Percentiles rank a stretch among this genome's conserved stretches.
Conservation (phyloP, 2,329 filamentous ascomycete genomes). For the Neurospora crassa region DNA sequence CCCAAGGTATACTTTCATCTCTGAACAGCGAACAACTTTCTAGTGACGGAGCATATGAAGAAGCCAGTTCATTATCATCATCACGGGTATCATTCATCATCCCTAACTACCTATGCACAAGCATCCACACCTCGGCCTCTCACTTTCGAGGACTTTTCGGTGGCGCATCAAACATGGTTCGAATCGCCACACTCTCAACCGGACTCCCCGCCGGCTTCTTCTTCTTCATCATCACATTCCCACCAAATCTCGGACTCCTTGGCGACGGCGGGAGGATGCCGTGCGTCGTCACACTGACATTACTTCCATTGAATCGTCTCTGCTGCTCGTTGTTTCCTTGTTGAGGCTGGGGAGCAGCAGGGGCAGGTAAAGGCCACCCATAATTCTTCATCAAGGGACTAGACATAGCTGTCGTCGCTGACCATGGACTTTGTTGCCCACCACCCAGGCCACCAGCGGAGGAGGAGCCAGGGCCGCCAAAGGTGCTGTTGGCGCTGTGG, state of each 20-base stretch:
- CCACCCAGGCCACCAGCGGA: background rate
- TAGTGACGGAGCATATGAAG: background rate
- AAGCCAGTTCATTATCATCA: background rate
- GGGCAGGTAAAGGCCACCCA: slow-evolving; percentile 6
- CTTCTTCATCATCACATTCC: slow-evolving; percentile 3
- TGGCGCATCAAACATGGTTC: slow-evolving; percentile 29
- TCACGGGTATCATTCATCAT: background rate
- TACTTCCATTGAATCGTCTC: background rate
- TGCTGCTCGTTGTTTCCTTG: background rate
- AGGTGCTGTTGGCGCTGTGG: slow-evolving; percentile 7
- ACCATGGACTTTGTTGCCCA: slow-evolving; percentile 7
- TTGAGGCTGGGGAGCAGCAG: background rate
- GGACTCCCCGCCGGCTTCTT: slow-evolving; percentile 22
- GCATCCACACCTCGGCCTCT: background rate
- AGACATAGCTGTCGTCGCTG: slow-evolving; percentile 3
- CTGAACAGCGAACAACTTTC: background rate
- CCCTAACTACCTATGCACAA: background rate
- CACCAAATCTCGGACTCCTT: slow-evolving; percentile 7
- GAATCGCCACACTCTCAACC: slow-evolving; percentile 26
- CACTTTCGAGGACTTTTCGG: slow-evolving; percentile 10
- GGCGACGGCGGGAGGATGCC: slow-evolving; percentile 6
- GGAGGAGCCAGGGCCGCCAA: background rate
- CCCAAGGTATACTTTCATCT: background rate
- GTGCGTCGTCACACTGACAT: background rate
- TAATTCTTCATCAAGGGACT: slow-evolving; percentile 12